phyloP scores from a whole-genome alignment of 768 basidiomycete genomes.

The Flagelloscypha sp. region DNA sequence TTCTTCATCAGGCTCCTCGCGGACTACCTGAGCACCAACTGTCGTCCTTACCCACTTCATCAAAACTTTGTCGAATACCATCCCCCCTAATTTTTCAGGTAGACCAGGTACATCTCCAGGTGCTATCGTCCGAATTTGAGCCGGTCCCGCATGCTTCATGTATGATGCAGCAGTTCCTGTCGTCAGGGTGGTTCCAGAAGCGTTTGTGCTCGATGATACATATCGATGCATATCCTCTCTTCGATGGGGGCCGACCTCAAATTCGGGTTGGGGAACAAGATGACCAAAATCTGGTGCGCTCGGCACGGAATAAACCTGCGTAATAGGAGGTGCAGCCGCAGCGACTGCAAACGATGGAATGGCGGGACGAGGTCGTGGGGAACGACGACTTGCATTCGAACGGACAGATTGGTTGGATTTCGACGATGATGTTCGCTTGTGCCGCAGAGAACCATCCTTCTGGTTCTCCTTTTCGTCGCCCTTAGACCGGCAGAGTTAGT shows the following conservation, averaged over 20 bases:
- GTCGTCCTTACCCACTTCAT: constrained; percentile 81
- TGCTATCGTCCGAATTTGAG: constrained; percentile 72
- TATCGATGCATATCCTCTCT: constrained; percentile 80
- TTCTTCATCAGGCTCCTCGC: constrained; percentile 50
- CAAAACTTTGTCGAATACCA: constrained; percentile 77
- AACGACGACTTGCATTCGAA: constrained; percentile 10
- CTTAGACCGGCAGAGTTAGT: constrained; percentile 20
- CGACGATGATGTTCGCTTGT: constrained; percentile 26
- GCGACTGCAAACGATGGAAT: constrained; percentile 18
- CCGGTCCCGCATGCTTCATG: constrained; percentile 74
- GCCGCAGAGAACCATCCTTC: constrained; percentile 19
- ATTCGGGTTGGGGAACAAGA: constrained; percentile 43
- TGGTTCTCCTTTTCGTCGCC: constrained; percentile 27
- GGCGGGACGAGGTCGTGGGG: constrained; percentile 22
- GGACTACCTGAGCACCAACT: constrained; percentile 22
- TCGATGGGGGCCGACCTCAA: constrained; percentile 40
- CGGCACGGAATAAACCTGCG: constrained; percentile 10
- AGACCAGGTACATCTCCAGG: constrained; percentile 71
- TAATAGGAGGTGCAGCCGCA: constrained; percentile 24
- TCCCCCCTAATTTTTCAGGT: constrained; percentile 74
- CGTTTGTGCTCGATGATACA: constrained; percentile 81
- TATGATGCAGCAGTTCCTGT: constrained; percentile 71
- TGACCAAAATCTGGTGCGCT: no score
- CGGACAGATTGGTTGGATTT: constrained; percentile 17
- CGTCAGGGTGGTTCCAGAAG: constrained; percentile 65